Evolutionary conservation across 2,329 filamentous ascomycete species (phyloP).

Genomic region (Pseudopyrenochaeta lycopersici): DNA sequence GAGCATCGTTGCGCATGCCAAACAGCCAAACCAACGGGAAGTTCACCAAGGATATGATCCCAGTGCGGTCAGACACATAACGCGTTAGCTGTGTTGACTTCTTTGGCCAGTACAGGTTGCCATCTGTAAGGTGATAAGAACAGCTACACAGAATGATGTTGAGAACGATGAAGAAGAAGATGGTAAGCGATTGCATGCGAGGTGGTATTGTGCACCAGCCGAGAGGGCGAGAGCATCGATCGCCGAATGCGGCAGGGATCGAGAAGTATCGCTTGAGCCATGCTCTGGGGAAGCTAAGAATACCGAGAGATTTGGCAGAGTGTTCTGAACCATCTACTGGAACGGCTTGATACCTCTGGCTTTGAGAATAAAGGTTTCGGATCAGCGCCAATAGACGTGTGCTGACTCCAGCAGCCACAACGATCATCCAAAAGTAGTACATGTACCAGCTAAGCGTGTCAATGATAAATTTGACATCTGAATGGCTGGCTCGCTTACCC

Average conservation of each 20-base stretch:
- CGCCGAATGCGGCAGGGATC: slow-evolving; percentile 55
- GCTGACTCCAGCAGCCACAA: slow-evolving; percentile 33
- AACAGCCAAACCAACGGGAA: slow-evolving; percentile 73
- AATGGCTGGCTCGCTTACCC: slow-evolving; percentile 23
- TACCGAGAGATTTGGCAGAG: neutral
- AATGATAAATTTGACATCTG: neutral
- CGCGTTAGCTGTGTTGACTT: slow-evolving; percentile 56
- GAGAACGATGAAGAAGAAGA: slow-evolving; percentile 56
- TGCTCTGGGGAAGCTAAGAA: slow-evolving; percentile 8
- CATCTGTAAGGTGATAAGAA: slow-evolving; percentile 56
- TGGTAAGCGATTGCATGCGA: slow-evolving; percentile 57
- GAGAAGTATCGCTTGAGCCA: slow-evolving; percentile 49
- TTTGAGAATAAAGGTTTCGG: slow-evolving; percentile 5
- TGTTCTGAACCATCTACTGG: neutral
- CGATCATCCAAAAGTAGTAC: slow-evolving; percentile 44
- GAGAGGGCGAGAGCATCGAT: slow-evolving; percentile 52
- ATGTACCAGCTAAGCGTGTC: slow-evolving; percentile 32
- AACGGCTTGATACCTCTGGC: slow-evolving; percentile 12
- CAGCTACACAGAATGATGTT: slow-evolving; percentile 55
- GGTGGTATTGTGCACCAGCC: slow-evolving; percentile 59
- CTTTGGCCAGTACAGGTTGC: slow-evolving; percentile 56
- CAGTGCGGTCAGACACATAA: slow-evolving; percentile 70
- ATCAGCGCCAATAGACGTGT: slow-evolving; percentile 32
- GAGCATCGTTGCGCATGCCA: slow-evolving; percentile 71
- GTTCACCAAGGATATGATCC: slow-evolving; percentile 70